phyloP scores from a whole-genome alignment of 2,329 filamentous ascomycete species.

The Escovopsis sp. region DNA sequence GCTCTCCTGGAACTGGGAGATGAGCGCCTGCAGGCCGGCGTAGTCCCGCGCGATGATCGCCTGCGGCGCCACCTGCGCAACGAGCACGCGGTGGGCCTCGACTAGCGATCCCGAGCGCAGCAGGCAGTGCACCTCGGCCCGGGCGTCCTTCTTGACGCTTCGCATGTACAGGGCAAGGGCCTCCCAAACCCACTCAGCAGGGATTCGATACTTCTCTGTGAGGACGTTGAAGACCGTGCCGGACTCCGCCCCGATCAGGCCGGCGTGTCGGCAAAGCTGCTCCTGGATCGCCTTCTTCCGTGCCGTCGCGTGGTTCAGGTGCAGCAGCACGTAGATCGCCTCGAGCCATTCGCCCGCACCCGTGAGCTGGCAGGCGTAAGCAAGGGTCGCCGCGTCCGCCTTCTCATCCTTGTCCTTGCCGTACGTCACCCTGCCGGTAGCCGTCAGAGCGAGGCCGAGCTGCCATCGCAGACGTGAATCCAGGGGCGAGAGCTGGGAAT shows the following conservation, averaged over 20 bases:
- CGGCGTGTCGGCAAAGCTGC: slow-evolving; percentile 58
- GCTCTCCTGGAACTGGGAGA: slow-evolving; percentile 55
- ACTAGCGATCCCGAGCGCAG: slow-evolving; percentile 61
- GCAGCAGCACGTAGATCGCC: slow-evolving; percentile 63
- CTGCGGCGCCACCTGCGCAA: slow-evolving; percentile 64
- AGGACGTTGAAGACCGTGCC: slow-evolving; percentile 44
- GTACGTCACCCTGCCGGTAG: slow-evolving; percentile 35
- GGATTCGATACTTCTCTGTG: slow-evolving; percentile 52
- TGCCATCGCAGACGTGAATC: slow-evolving; percentile 75
- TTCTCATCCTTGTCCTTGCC: slow-evolving; percentile 41
- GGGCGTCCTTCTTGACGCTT: slow-evolving; percentile 52
- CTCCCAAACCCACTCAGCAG: slow-evolving; percentile 68
- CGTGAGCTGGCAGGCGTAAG: slow-evolving; percentile 50
- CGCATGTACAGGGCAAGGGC: slow-evolving; percentile 75
- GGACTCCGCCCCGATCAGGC: slow-evolving; percentile 44
- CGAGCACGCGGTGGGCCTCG: slow-evolving; percentile 75
- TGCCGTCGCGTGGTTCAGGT: slow-evolving; percentile 48
- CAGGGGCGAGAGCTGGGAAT: slow-evolving; percentile 59
- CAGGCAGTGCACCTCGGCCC: slow-evolving; percentile 62
- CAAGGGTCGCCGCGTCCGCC: slow-evolving; percentile 49
- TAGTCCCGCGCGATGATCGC: slow-evolving; percentile 76
- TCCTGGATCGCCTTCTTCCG: slow-evolving; percentile 57
- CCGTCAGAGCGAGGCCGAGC: slow-evolving; percentile 52
- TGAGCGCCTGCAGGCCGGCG: slow-evolving; percentile 48
- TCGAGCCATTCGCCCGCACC: slow-evolving; percentile 52